Evolutionary conservation across 257 asterid genomes (phyloP), one percentile per base, ranked within the genome.

Genomic region (Petrea volubilis): DNA sequence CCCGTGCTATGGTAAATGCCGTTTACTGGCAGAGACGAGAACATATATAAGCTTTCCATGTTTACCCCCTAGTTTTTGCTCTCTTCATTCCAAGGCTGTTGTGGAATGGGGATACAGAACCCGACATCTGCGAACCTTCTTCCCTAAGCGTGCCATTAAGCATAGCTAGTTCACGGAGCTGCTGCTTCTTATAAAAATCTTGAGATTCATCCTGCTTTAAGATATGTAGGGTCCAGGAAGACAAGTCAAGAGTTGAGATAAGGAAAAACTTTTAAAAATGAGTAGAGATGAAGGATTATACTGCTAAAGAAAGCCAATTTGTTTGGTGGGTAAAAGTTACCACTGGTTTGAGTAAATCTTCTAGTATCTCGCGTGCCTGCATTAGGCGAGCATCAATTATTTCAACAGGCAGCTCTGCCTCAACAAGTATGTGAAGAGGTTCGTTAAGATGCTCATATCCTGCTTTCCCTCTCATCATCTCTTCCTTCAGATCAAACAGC

Each of bases 391-490:
- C 88, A 81, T 95, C 98, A 47, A 95, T 90, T 71, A 90, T 85
- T 84, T 95, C 99, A 69, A 92, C 91, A 0, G 99, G 98, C 67
- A 95, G 80, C 73, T 95, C 99, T 14, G 91, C 98, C 84, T 95
- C 99, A 38, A 95, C 89, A 47, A 95, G 87, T 73, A 95, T 79
- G 84, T 95, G 99, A 56, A 95, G 97, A 57, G 98, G 97, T 74
- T 95, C 99, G 49, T 92, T 92, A 73, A 95, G 86, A 80, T 95
- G 99, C 74, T 95, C 99, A 43, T 85, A 95, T 71, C 99, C 99
- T 3, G 98, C 96, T 78, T 92, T 95, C 52, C 99, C 99, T 70
- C 99, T 88, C 99, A 95, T 88, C 91, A 92, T 81, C 81, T 95
- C 99, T 86, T 95, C 99, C 99, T 95, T 72, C 69, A 84, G 70